Evolutionary conservation across 192 early-diverging fungal genomes (phyloP), one percentile per base, ranked within the genome.

Genomic region (Coemansia sp.): DNA sequence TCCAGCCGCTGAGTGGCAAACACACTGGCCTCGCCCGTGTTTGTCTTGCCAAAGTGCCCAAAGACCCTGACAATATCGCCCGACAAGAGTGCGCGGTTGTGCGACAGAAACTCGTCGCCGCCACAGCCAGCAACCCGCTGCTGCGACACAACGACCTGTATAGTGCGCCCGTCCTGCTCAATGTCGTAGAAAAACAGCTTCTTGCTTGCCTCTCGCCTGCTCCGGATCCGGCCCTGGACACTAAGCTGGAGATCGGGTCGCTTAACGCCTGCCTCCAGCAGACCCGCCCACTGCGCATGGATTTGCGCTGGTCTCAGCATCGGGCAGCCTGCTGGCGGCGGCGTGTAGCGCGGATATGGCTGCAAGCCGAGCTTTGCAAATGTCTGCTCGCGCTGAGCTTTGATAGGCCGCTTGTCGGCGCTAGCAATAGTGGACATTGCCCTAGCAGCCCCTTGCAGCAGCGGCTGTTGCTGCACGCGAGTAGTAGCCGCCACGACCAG

Each of bases 101-200:
- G 56, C 5, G 34, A 58, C 3, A 65, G 56, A 76, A 90, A 92
- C 33, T 48, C 57, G n/a, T 34, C 59, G 8, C 55, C 36, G 9
- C 65, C 65, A 0, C 51, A 62, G 37, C 81, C 84, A 16, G 53
- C 63, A 84, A 16, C 61, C 62, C 57, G 69, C 69, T 40, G 37
- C 34, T 83, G 74, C 20, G 87, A 91, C 20, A 84, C 77, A 10
- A 93, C 86, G 3, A 92, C 84, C 48, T 94, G 93, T 20, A 92
- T 65, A 6, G 65, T 40, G 20, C 84, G 64, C 4, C 84, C 83
- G 63, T 88, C 84, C 23, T 89, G 85, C 28, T 79, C 70, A 26
- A 94, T 28, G 71, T 91, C 91, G 46, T 87, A 83, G 77, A 93
- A 94, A 7, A 90, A 73, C 39, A 93, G 84, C 46, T 88, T 90